These are phyloP conservation scores for Aristolochia contorta DNA, from an alignment of 164 flowering plant genomes.

Conservation along the genomic window DNA sequence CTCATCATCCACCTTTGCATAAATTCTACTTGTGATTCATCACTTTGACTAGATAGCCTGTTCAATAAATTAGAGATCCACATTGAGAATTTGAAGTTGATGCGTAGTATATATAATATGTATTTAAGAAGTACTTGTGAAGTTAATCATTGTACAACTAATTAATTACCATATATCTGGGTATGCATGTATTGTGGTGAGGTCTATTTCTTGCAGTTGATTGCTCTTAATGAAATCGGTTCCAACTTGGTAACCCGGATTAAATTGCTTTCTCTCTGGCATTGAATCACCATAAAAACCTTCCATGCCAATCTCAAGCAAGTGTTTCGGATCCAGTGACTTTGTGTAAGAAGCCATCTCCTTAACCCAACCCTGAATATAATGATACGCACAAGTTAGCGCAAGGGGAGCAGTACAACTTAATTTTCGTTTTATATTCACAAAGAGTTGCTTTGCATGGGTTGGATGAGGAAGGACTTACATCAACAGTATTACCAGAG, in stretches of 20 bases:
- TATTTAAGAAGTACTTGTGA: too few species aligned
- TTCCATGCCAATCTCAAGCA: slow-evolving; percentile 11
- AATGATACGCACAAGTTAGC: background rate
- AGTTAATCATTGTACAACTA: too few species aligned
- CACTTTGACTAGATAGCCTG: slow-evolving; percentile 20
- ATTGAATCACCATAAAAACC: slow-evolving; percentile 14
- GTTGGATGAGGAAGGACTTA: too few species aligned
- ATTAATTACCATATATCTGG: slow-evolving; percentile 19
- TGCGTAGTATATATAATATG: too few species aligned
- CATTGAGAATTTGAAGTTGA: background rate
- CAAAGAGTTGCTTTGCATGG: background rate
- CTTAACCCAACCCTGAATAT: slow-evolving; percentile 10
- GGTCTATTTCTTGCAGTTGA: slow-evolving; percentile 8
- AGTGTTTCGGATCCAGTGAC: slow-evolving; percentile 10
- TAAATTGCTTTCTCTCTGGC: slow-evolving; percentile 12
- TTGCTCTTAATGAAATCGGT: slow-evolving; percentile 15
- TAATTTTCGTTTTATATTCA: background rate
- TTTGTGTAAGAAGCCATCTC: slow-evolving; percentile 13
- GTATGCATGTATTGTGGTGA: slow-evolving; percentile 13
- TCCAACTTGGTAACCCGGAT: slow-evolving; percentile 11
- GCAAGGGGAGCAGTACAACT: background rate
- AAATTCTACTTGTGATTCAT: slow-evolving; percentile 15
- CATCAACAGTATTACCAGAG: slow-evolving; percentile 14
- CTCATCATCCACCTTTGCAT: slow-evolving; percentile 22
- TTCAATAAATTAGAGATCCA: background rate